These are phyloP conservation scores for Xanthoconium separans DNA, from an alignment of 1,284 basidiomycete species.

Conservation along the genomic window DNA sequence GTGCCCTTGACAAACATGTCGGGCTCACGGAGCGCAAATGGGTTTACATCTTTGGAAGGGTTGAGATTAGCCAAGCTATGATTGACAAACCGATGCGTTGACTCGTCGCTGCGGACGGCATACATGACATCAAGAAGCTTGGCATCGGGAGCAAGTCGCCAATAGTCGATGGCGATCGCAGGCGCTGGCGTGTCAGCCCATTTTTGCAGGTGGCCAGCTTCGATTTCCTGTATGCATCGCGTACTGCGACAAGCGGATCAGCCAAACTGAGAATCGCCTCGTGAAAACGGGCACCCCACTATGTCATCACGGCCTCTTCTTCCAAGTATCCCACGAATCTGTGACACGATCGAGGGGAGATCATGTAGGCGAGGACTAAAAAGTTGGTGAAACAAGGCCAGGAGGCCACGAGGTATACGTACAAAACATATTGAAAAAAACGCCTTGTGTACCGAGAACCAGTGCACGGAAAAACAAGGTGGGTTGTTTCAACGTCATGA, in stretches of 20 bases:
- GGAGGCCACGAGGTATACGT: conserved; percentile 31
- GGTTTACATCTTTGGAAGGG: conserved; percentile 78
- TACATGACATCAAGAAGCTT: conserved; percentile 87
- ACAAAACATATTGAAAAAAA: conserved; percentile 93
- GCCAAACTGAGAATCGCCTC: conserved; percentile 26
- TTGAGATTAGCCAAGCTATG: conserved; percentile 89
- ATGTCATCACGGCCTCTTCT: conserved; percentile 92
- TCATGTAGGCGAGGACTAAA: conserved; percentile 75
- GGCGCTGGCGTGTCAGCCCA: conserved; percentile 80
- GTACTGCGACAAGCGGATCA: conserved; percentile 44
- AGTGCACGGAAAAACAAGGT: conserved; percentile 76
- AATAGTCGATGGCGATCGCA: conserved; percentile 91
- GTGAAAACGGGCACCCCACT: conserved; percentile 45
- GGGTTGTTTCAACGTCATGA: conserved; percentile 84
- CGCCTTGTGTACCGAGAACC: conserved; percentile 85
- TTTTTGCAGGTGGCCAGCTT: conserved; percentile 83
- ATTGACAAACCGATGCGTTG: conserved; percentile 90
- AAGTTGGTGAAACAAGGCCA: conserved; percentile 16
- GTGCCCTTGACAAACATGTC: conserved; percentile 80
- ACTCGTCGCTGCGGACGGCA: conserved; percentile 91
- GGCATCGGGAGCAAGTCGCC: conserved; percentile 75
- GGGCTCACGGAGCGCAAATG: conserved; percentile 89
- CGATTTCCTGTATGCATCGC: conserved; percentile 79
- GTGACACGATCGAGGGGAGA: conserved; percentile 84
- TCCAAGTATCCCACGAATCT: conserved; percentile 95